Percentiles rank a stretch among this genome's conserved stretches.
These are phyloP conservation scores for Powellomyces hirtus DNA, from an alignment of 192 early-diverging fungal genomes.

Conservation along the genomic window DNA sequence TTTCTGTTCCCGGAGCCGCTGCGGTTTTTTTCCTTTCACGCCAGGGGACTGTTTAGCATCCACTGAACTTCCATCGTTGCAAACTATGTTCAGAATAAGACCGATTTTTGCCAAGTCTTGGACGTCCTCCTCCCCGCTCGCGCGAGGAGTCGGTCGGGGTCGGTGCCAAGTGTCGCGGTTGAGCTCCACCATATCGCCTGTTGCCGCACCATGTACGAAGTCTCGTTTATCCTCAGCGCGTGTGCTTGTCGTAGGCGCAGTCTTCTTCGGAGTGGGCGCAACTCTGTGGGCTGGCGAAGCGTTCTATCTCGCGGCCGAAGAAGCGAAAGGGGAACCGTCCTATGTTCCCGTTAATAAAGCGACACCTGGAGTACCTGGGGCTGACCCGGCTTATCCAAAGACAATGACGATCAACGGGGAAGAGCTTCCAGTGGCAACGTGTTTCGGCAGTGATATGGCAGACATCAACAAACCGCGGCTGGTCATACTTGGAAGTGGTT, in stretches of 20 bases:
- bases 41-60: too few species aligned
- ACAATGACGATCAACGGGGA: conserved; percentile 17
- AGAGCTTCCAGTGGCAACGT: conserved; percentile 22
- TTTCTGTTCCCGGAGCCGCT: too few species aligned
- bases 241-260: neutral
- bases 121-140: too few species aligned
- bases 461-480: conserved; percentile 30
- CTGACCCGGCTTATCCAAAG: conserved; percentile 4
- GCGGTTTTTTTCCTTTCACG: too few species aligned
- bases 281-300: neutral
- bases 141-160: too few species aligned
- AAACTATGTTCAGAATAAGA: too few species aligned
- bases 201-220: too few species aligned
- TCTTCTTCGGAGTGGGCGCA: neutral
- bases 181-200: too few species aligned
- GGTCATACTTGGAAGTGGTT: conserved; percentile 40
- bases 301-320: conserved; percentile 1
- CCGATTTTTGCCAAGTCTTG: too few species aligned
- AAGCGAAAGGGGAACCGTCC: neutral
- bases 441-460: conserved; percentile 26
- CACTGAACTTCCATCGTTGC: too few species aligned
- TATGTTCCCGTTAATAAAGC: neutral
- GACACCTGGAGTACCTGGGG: neutral
- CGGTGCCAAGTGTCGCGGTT: too few species aligned
- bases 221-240: neutral